Evolutionary conservation across 805 yeast species (phyloP).

Genomic region (Tetrapisispora iriomotensis): DNA sequence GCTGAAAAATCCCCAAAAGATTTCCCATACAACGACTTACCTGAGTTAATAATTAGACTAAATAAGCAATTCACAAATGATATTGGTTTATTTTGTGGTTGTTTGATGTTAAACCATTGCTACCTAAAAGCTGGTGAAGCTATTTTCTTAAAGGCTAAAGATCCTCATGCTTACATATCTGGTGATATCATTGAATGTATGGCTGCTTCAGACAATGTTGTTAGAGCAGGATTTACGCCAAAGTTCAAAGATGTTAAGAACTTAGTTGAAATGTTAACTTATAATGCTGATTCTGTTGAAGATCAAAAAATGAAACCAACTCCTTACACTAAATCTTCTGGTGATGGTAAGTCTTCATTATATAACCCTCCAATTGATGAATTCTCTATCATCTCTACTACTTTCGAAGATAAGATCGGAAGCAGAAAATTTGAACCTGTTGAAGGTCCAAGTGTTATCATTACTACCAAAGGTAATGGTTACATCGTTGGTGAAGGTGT

Average conservation of each 20-base stretch:
- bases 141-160: conserved; percentile 91
- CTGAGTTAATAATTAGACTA: conserved; percentile 66
- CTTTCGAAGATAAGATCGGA: conserved; percentile 39
- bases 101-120: conserved; percentile 84
- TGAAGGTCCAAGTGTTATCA: conserved; percentile 80
- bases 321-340: conserved; percentile 41
- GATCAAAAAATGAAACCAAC: conserved; percentile 82
- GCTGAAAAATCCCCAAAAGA: conserved; percentile 49
- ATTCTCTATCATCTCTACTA: conserved; percentile 84
- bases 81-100: conserved; percentile 93
- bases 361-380: conserved; percentile 97
- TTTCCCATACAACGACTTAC: conserved; percentile 45
- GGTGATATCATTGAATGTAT: conserved; percentile 99
- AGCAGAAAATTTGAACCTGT: conserved; percentile 50
- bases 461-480: conserved; percentile 78
- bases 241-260: conserved; percentile 92
- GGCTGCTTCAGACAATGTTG: conserved; percentile 99
- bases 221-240: conserved; percentile 98
- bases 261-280: conserved; percentile 84
- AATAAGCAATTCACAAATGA: conserved; percentile 87
- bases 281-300: conserved; percentile 77
- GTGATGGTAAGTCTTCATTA: conserved; percentile 56
- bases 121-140: conserved; percentile 82
- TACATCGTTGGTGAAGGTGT: conserved; percentile 34
- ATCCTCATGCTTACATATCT: conserved; percentile 93